phyloP scores from a whole-genome alignment of 306 rosid genomes.

The Cajanus cajan region DNA sequence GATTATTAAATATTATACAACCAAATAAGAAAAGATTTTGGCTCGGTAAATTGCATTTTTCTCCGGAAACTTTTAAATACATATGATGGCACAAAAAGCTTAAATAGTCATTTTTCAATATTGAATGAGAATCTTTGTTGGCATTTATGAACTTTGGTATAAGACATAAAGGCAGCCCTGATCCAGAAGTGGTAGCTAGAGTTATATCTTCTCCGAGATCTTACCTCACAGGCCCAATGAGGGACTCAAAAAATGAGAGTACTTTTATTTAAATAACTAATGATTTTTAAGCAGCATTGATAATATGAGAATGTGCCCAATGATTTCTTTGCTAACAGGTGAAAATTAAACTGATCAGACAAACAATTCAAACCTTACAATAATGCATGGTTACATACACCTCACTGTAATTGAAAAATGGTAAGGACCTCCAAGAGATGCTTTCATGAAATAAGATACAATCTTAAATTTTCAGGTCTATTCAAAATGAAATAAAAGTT shows the following conservation, averaged over 20 bases:
- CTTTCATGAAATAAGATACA: neutral
- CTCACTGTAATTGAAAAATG: neutral
- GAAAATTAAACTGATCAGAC: neutral
- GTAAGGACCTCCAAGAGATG: neutral
- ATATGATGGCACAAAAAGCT: too few species aligned
- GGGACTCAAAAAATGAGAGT: neutral
- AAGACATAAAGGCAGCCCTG: neutral
- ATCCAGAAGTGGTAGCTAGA: neutral
- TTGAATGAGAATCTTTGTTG: neutral
- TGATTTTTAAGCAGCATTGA: neutral
- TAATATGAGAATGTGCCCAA: neutral
- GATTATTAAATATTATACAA: neutral
- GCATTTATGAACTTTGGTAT: neutral
- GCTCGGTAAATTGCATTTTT: neutral
- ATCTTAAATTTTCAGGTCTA: neutral
- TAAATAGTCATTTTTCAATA: neutral
- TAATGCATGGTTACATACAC: neutral
- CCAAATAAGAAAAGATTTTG: neutral
- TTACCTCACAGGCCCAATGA: neutral
- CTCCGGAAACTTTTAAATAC: too few species aligned
- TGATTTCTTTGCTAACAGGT: neutral
- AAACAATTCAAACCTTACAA: neutral
- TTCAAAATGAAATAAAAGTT: neutral
- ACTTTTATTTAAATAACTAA: neutral
- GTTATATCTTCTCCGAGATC: neutral